Percentiles rank a stretch among this genome's conserved stretches.
Conservation (phyloP, 208 protist species). For the Tetramitus jugosus region DNA sequence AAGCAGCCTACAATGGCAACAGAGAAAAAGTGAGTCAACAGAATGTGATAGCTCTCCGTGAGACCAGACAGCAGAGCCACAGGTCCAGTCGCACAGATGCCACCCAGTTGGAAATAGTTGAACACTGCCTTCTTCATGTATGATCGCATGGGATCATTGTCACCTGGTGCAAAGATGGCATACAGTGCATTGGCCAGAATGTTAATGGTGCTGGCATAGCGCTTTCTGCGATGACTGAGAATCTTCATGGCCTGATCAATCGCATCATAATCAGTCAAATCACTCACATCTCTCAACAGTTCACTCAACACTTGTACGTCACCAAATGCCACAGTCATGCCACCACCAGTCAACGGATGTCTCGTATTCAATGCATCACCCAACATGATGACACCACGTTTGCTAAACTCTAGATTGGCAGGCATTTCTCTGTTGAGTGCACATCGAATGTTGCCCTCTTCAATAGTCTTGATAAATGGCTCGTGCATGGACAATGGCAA, state of each 20-base stretch:
- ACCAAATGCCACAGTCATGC: slow-evolving; percentile 76
- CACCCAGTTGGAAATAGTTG: slow-evolving; percentile 73
- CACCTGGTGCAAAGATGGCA: slow-evolving; percentile 52
- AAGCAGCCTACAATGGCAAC: slow-evolving; percentile 43
- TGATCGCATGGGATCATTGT: slow-evolving; percentile 28
- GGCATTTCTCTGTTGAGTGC: slow-evolving; percentile 69
- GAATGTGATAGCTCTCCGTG: slow-evolving; percentile 47
- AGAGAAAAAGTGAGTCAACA: slow-evolving; percentile 70
- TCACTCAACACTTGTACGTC: slow-evolving; percentile 61
- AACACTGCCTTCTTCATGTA: slow-evolving; percentile 68
- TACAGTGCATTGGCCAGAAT: slow-evolving; percentile 78
- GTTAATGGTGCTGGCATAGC: slow-evolving; percentile 69
- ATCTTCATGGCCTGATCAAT: slow-evolving; percentile 58
- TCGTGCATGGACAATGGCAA: slow-evolving; percentile 60
- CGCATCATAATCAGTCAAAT: slow-evolving; percentile 44
- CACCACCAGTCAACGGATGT: slow-evolving; percentile 78
- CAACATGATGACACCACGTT: slow-evolving; percentile 71
- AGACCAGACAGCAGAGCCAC: slow-evolving; percentile 70
- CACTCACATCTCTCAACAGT: slow-evolving; percentile 44
- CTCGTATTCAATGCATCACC: slow-evolving; percentile 86
- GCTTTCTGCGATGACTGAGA: slow-evolving; percentile 50
- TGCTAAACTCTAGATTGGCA: slow-evolving; percentile 55
- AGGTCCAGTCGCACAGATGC: slow-evolving; percentile 64
- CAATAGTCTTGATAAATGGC: slow-evolving; percentile 51
- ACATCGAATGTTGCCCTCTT: slow-evolving; percentile 43